Evolutionary conservation across 306 rosid species (phyloP), one percentile per base, ranked within the genome.

Genomic region (Cicer judaicum): DNA sequence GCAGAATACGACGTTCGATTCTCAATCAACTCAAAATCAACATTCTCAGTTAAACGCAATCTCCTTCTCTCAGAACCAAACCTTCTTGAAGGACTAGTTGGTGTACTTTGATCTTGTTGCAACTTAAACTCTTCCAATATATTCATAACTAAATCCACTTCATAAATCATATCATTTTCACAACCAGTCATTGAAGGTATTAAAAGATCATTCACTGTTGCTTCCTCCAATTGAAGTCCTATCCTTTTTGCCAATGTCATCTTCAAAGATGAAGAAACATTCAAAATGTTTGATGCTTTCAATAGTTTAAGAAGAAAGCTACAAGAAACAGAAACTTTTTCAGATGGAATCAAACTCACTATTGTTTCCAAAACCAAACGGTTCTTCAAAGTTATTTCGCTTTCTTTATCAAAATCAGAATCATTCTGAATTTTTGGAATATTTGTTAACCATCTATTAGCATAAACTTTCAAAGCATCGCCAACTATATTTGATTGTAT

Each of bases 11-110:
- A 93, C 75, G 96, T 89, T 62, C 97, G 79, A 72, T 91, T 87
- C 83, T 93, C 98, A 81, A 89, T 97, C 38, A 93, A 93, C 68
- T 91, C 98, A 6, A 86, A 87, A 66, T 89, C 87, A 18, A 93
- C 86, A 69, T 93, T 90, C 84, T 93, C 98, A 0, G 98, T 94
- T 0, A 97, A 93, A 44, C 98, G 87, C 19, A 97, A 93, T 86
- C 98, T 81, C 67, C 97, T 89, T 73, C 96, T 83, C 55, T 91
- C 93, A 14, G 78, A 81, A 5, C 67, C 85, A 48, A 78, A 57
- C 84, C 82, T 85, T 83, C 97, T 89, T 16, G 84, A 89, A 81
- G 98, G 98, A 47, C 92, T 93, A 9, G 92, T 88, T 41, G 92
- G 91, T 4, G 98, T 97, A 75, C 98, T 93, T 81, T 89, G 93